phyloP scores from a whole-genome alignment of 2,329 filamentous ascomycete species.

The Escovopsis weberi region DNA sequence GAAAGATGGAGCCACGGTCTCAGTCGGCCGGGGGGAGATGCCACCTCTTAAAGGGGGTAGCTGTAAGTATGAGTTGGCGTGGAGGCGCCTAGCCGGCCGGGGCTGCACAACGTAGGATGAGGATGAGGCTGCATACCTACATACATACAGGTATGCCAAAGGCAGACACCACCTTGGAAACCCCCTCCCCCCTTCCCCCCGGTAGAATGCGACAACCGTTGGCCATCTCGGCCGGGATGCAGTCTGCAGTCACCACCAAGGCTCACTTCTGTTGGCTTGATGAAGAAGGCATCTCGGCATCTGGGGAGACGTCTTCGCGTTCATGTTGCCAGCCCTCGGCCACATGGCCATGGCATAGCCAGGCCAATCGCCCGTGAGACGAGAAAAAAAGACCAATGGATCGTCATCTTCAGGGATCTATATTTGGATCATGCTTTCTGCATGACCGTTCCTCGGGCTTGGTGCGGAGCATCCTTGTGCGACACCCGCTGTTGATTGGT shows the following conservation, averaged over 20 bases:
- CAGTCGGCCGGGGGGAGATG: slow-evolving; percentile 12
- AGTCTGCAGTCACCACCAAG: too few species aligned
- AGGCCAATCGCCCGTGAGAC: slow-evolving; percentile 1
- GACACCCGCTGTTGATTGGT: slow-evolving; percentile 11
- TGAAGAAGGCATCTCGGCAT: slow-evolving; percentile 6
- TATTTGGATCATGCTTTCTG: slow-evolving; percentile 19
- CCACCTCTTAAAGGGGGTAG: slow-evolving; percentile 15
- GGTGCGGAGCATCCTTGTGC: slow-evolving; percentile 3
- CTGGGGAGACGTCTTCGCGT: slow-evolving; percentile 3
- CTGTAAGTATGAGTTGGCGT: slow-evolving; percentile 5
- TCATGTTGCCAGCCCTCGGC: slow-evolving; percentile 7
- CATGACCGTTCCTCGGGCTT: slow-evolving; percentile 2
- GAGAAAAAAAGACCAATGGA: slow-evolving; percentile 18
- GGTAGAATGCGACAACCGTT: too few species aligned
- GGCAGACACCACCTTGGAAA: too few species aligned
- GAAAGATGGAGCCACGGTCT: slow-evolving; percentile 14
- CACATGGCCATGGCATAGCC: slow-evolving; percentile 11
- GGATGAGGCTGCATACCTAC: background rate
- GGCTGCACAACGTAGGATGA: slow-evolving; percentile 5
- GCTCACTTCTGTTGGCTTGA: too few species aligned
- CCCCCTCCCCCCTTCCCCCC: too few species aligned
- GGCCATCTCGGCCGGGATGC: too few species aligned
- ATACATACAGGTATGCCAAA: too few species aligned
- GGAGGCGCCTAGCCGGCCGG: slow-evolving; percentile 12
- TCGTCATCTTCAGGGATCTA: slow-evolving; percentile 12